Conservation (phyloP, 2,329 filamentous ascomycete species). For the Aspergillus sclerotialis region DNA sequence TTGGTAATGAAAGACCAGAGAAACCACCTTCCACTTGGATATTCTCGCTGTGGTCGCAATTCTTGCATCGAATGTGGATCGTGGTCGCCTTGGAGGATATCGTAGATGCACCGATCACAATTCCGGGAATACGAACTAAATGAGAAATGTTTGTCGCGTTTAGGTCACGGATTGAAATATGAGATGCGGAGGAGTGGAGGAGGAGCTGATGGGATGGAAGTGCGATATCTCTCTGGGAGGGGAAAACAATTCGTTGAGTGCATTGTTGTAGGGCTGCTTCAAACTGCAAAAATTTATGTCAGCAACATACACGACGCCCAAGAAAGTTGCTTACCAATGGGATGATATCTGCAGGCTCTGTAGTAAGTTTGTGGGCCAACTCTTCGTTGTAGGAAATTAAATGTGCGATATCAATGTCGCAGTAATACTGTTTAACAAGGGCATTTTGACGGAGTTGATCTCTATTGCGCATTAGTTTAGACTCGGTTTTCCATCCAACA, state of each 20-base stretch:
- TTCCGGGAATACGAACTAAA: slow-evolving; percentile 93
- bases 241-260: slow-evolving; percentile 88
- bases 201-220: slow-evolving; percentile 92
- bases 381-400: slow-evolving; percentile 95
- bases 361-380: slow-evolving; percentile 79
- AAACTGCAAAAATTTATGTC: no score
- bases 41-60: slow-evolving; percentile 65
- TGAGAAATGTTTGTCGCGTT: slow-evolving; percentile 88
- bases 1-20: slow-evolving; percentile 74
- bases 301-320: neutral
- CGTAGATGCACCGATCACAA: slow-evolving; percentile 94
- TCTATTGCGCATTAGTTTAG: slow-evolving; percentile 41
- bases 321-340: slow-evolving; percentile 61
- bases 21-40: slow-evolving; percentile 78
- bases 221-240: slow-evolving; percentile 58
- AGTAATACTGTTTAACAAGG: slow-evolving; percentile 87
- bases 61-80: slow-evolving; percentile 80
- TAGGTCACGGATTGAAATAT: slow-evolving; percentile 88
- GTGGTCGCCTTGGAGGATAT: slow-evolving; percentile 92
- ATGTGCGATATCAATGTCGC: slow-evolving; percentile 92
- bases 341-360: slow-evolving; percentile 86
- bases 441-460: slow-evolving; percentile 95
- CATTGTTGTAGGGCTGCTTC: slow-evolving; percentile 84
- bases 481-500: neutral
- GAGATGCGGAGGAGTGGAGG: slow-evolving; percentile 82